Evolutionary conservation across 306 rosid genomes (phyloP), one percentile per base, ranked within the genome.

Genomic region (Cucumis cinereus): DNA sequence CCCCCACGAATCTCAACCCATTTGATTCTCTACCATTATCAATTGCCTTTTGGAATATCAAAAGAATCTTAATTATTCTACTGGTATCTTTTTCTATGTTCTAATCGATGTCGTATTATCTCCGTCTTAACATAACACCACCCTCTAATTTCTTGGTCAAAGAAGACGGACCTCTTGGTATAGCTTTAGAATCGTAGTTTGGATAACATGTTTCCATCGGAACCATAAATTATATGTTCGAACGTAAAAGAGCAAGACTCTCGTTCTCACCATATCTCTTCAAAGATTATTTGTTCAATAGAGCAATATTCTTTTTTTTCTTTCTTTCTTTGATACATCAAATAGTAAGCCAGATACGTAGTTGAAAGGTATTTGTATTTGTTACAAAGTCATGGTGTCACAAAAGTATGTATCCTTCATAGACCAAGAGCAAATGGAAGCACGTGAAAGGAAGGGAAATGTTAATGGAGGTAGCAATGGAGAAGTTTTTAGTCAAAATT

Each of bases 1-100:
- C 75, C 57, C 74, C 75, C 38, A 45, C 75, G 57, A 70, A 70
- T 70, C 75, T 70, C 28, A 22, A 22, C 75, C 75, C n/a, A n/a
- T 69, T 71, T 71, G 40, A 47, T 71, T 71, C 75, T 40, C 41
- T 71, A 26, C 55, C 55, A 22, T 26, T 3, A 71, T 71, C 38
- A 71, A 23, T 24, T 71, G 4, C 4, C 75, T 20, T 11, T 68
- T 45, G 16, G 53, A 40, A 66, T 20, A 7, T n/a, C 33, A 8
- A 66, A 23, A 43, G 74, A 68, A 43, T 68, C 74, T 68, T 14
- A 43, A 68, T 43, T 22, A 43, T 68, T 41, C 54, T 22, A 12
- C 22, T 41, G 3, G 53, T 28, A 20, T 67, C 52, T 66, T 40
- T 5, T 20, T 11, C 3, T 1, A 15, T 16, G 0, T 49, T 17